Conservation (phyloP, 768 basidiomycete species). For the Mycena olivaceomarginata region DNA sequence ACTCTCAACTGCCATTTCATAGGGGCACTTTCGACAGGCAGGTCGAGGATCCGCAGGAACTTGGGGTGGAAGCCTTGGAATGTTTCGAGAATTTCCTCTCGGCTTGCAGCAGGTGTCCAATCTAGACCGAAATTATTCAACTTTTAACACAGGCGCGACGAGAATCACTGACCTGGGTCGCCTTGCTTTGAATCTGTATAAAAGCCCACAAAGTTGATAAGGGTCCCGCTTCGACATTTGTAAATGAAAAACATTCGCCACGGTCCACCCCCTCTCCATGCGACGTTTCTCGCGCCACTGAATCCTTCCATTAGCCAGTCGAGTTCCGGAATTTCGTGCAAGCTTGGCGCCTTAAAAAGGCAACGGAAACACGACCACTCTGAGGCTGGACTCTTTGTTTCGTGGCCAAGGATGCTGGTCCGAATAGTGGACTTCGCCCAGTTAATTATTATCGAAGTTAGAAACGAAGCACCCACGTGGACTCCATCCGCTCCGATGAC, state of each 20-base stretch:
- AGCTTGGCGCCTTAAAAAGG: constrained; percentile 15
- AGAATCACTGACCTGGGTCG: neutral
- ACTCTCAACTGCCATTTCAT: constrained; percentile 35
- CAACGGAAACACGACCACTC: constrained; percentile 29
- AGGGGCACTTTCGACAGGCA: constrained; percentile 4
- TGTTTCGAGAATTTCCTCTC: constrained; percentile 10
- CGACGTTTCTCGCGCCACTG: constrained; percentile 6
- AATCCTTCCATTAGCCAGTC: constrained; percentile 33
- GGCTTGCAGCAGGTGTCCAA: constrained; percentile 22
- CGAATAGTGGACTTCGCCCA: constrained; percentile 13
- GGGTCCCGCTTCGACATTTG: constrained; percentile 15
- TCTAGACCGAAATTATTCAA: neutral
- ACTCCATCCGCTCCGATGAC: constrained; percentile 62
- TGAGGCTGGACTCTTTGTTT: neutral
- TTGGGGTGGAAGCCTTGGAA: constrained; percentile 32
- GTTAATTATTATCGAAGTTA: neutral
- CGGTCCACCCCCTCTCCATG: neutral
- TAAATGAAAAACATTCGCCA: constrained; percentile 33
- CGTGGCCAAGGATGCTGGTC: constrained; percentile 25
- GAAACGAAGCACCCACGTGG: constrained; percentile 3
- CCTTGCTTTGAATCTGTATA: constrained; percentile 25
- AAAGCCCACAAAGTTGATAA: constrained; percentile 29
- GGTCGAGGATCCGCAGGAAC: constrained; percentile 39
- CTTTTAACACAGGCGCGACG: neutral
- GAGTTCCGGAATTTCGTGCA: constrained; percentile 22